Evolutionary conservation across 352 stramenopile species (phyloP), one percentile per base, ranked within the genome.

Genomic region (Globisporangium irregulare): DNA sequence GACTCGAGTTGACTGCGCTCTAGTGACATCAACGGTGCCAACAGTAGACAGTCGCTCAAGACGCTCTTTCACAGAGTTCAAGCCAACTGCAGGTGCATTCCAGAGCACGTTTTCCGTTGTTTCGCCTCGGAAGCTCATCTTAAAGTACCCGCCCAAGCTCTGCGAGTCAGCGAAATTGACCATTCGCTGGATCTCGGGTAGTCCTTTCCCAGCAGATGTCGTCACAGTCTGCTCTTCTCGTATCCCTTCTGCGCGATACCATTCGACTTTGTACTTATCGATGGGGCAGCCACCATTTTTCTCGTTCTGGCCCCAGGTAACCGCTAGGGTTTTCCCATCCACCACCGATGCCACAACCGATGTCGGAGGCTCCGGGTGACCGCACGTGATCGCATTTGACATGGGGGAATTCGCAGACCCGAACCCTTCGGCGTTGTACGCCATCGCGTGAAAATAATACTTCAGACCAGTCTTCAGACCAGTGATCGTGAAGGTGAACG

Each of bases 381-480:
- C 74, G 34, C 84, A 92, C 0, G 84, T 91, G 1, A 77, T 66
- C 0, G 84, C 82, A 32, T 46, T 82, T 1, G 80, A 82, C 69
- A 88, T 67, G 1, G 82, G 84, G 1, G 84, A 92, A n/a, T 76
- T 91, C n/a, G 68, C 62, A 32, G 78, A 85, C 14, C 79, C 71
- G 36, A 93, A 86, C 1, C 85, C 86, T 9, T 88, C 67, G 0
- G 77, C 74, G 57, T 95, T 96, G 68, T 94, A 94, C 24, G 89
- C 85, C 80, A 92, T 92, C n/a, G 79, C 81, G 46, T 93, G 85
- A 10, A 91, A 80, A 50, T 89, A 94, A 61, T 95, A 97, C 25
- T 59, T 78, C 7, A 81, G 69, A 2, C 82, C 80, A 1, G 80
- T 74, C 20, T 76, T 71, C 15, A 97, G 76, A 4, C 72, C 76